Conservation (phyloP, 257 asterid species). For the Nicotiana noctiflora region DNA sequence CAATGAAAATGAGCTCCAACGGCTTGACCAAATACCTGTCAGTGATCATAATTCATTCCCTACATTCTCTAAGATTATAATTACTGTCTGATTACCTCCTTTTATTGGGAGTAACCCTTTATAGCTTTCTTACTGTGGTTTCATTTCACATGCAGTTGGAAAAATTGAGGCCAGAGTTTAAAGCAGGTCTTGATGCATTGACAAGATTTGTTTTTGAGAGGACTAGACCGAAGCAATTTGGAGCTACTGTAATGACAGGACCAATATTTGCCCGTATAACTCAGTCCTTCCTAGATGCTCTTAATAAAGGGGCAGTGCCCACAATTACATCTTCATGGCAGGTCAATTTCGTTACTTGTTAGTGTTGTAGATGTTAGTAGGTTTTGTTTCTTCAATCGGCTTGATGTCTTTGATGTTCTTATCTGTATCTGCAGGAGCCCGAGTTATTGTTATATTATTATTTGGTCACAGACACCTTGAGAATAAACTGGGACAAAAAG, state of each 20-base stretch:
- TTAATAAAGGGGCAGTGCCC: conserved; percentile 96
- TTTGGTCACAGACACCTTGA: background rate
- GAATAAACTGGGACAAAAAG: background rate
- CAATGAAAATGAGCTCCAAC: conserved; percentile 80
- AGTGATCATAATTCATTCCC: conserved; percentile 20
- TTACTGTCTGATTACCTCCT: background rate
- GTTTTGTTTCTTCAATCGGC: conserved; percentile 5
- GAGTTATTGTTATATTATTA: background rate
- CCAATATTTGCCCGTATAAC: conserved; percentile 88
- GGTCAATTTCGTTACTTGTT: conserved; percentile 42
- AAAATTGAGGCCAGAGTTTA: conserved; percentile 80
- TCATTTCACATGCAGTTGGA: conserved; percentile 46
- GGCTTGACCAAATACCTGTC: conserved; percentile 79
- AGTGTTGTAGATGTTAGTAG: conserved; percentile 1
- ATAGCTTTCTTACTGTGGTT: conserved; percentile 1
- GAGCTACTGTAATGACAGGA: conserved; percentile 92
- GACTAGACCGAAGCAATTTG: conserved; percentile 93
- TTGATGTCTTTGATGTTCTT: conserved; percentile 1
- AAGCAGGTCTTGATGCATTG: conserved; percentile 79
- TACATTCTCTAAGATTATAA: background rate
- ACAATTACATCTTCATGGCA: conserved; percentile 98
- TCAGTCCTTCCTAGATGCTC: conserved; percentile 91
- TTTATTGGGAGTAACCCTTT: background rate
- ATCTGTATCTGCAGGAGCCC: conserved; percentile 4
- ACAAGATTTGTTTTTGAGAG: conserved; percentile 89